Percentiles rank a stretch among this genome's conserved stretches.
These are phyloP conservation scores for Picochlorum sp. DNA, from an alignment of 139 green algal genomes.

Conservation along the genomic window DNA sequence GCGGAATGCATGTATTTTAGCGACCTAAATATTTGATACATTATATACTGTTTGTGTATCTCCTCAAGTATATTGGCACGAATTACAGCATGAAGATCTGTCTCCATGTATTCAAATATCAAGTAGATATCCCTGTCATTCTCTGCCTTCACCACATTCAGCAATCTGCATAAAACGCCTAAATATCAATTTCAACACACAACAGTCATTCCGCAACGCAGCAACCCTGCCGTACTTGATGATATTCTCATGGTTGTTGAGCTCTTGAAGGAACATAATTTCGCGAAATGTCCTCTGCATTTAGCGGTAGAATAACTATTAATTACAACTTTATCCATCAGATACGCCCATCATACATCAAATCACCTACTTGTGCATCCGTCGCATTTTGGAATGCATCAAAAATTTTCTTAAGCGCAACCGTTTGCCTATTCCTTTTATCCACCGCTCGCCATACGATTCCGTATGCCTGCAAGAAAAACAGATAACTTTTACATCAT, in stretches of 20 bases:
- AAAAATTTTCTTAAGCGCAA: constrained; percentile 98
- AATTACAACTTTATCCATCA: background rate
- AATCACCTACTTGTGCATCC: constrained; percentile 75
- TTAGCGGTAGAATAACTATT: background rate
- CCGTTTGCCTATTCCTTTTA: constrained; percentile 66
- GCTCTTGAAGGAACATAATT: constrained; percentile 97
- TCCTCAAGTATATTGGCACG: constrained; percentile 93
- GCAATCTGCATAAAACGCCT: constrained; percentile 47
- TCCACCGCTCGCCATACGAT: constrained; percentile 95
- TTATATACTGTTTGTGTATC: constrained; percentile 96
- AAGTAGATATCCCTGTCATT: constrained; percentile 95
- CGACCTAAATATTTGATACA: constrained; percentile 96
- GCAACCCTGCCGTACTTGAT: constrained; percentile 72
- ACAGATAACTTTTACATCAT: background rate
- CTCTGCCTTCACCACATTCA: constrained; percentile 92
- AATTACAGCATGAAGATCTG: constrained; percentile 89
- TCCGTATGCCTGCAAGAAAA: constrained; percentile 80
- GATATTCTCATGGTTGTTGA: constrained; percentile 90
- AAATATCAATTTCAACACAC: background rate
- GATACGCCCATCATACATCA: background rate
- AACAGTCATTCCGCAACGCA: too few species aligned
- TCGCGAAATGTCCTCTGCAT: constrained; percentile 91
- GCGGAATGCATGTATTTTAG: constrained; percentile 97
- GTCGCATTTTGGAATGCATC: constrained; percentile 97
- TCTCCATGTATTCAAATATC: constrained; percentile 98